Evolutionary conservation across 345 rosid species (phyloP).

Genomic region (Raphanus raphanistrum): DNA sequence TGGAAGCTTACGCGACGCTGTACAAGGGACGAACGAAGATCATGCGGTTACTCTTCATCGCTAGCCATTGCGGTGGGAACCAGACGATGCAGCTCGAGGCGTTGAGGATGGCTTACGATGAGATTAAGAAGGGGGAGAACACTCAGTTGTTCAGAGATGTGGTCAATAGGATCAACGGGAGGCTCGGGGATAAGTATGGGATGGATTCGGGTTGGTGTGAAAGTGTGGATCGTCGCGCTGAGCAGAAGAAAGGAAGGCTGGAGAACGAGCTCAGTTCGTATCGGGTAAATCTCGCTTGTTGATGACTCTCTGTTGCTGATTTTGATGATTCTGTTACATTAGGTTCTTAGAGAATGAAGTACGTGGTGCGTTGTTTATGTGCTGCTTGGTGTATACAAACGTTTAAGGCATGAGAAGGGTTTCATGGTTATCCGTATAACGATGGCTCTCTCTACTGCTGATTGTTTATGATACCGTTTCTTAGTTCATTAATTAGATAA

Average conservation of each 20-base stretch:
- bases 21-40: conserved; percentile 91
- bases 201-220: conserved; percentile 80
- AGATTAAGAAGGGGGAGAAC: conserved; percentile 94
- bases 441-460: not conserved
- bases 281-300: conserved; percentile 50
- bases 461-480: not conserved
- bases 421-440: not conserved
- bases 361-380: not conserved
- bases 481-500: not conserved
- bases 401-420: not conserved
- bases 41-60: conserved; percentile 77
- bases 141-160: conserved; percentile 80
- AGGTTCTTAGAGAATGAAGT: not conserved
- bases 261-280: conserved; percentile 96
- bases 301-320: not conserved
- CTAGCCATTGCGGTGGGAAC: conserved; percentile 68
- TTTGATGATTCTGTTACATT: not conserved
- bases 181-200: conserved; percentile 60
- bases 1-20: conserved; percentile 89
- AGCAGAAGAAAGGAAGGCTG: conserved; percentile 80
- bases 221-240: conserved; percentile 72
- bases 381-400: not conserved
- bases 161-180: conserved; percentile 67
- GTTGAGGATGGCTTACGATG: conserved; percentile 90
- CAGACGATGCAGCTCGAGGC: conserved; percentile 76